Percentiles rank a stretch among this genome's conserved stretches.
phyloP scores from a whole-genome alignment of 768 basidiomycete species.

The Lentinula sp. region DNA sequence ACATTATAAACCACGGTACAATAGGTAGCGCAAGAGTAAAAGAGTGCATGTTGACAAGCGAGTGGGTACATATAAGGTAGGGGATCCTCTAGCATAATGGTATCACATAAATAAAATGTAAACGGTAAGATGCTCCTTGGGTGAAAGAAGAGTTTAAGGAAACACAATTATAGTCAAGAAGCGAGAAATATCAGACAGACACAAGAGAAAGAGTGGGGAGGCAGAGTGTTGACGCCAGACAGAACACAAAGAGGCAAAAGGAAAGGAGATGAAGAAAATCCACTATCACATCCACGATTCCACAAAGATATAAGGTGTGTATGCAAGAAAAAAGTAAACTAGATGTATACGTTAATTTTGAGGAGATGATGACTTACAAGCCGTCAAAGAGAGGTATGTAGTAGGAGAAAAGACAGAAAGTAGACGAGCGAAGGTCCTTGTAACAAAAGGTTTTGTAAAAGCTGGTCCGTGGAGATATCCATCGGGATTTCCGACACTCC shows the following conservation, averaged over 20 bases:
- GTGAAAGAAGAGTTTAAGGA: neutral
- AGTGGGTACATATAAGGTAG: neutral
- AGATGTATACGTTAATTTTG: conserved; percentile 2
- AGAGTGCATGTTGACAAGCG: conserved; percentile 4
- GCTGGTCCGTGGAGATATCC: neutral
- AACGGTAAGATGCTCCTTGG: neutral
- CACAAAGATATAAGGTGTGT: neutral
- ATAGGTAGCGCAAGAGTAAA: conserved; percentile 3
- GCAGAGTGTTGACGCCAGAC: neutral
- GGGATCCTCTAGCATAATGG: conserved; percentile 5
- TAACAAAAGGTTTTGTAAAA: neutral
- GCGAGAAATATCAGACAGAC: neutral
- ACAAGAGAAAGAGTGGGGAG: conserved; percentile 6
- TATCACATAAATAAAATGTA: conserved; percentile 3
- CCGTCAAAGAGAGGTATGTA: neutral
- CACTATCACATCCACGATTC: neutral
- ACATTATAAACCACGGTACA: conserved; percentile 1
- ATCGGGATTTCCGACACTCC: conserved; percentile 3
- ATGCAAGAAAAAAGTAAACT: conserved; percentile 5
- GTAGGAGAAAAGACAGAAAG: neutral
- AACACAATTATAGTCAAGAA: neutral
- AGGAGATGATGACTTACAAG: neutral
- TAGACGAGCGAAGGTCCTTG: conserved; percentile 3
- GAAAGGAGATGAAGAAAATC: neutral
- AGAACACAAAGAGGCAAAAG: neutral